Conservation (phyloP, 1,139 yeast species). For the Saccharomycopsis hybrid region DNA sequence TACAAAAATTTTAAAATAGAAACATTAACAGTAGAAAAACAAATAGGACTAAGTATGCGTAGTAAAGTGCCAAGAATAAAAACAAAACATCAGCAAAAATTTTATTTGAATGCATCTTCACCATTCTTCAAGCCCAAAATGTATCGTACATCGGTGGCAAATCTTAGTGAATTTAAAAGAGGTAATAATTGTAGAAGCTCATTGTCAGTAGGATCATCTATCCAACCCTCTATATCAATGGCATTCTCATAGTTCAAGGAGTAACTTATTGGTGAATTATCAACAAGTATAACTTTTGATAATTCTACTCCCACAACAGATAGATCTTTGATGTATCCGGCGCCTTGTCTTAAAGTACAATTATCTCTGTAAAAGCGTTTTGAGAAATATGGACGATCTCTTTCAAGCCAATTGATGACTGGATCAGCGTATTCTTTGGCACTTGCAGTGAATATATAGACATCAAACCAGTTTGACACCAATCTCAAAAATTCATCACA, state of each 20-base stretch:
- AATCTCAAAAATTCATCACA: slow-evolving; percentile 78
- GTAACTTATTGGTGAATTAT: slow-evolving; percentile 88
- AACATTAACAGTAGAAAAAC: too few species aligned
- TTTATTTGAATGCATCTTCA: slow-evolving; percentile 37
- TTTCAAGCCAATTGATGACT: slow-evolving; percentile 81
- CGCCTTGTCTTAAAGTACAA: slow-evolving; percentile 70
- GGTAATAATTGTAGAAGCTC: slow-evolving; percentile 79
- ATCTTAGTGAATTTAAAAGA: slow-evolving; percentile 68
- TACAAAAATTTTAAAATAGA: too few species aligned
- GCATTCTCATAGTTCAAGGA: slow-evolving; percentile 83
- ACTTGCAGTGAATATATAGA: slow-evolving; percentile 89
- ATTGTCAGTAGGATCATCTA: slow-evolving; percentile 84
- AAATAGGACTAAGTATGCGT: too few species aligned
- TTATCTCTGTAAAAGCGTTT: slow-evolving; percentile 72
- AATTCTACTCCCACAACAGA: slow-evolving; percentile 49
- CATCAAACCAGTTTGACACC: slow-evolving; percentile 80
- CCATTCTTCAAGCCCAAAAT: slow-evolving; percentile 74
- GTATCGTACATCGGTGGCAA: slow-evolving; percentile 81
- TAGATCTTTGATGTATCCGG: slow-evolving; percentile 85
- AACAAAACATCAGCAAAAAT: too few species aligned
- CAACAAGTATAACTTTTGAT: slow-evolving; percentile 71
- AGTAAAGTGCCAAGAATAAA: too few species aligned
- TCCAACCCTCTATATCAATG: slow-evolving; percentile 94
- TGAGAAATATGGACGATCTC: slow-evolving; percentile 43
- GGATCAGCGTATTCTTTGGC: slow-evolving; percentile 97